Evolutionary conservation across 2,329 filamentous ascomycete species (phyloP), one percentile per base, ranked within the genome.

Genomic region (Fusarium proliferatum): DNA sequence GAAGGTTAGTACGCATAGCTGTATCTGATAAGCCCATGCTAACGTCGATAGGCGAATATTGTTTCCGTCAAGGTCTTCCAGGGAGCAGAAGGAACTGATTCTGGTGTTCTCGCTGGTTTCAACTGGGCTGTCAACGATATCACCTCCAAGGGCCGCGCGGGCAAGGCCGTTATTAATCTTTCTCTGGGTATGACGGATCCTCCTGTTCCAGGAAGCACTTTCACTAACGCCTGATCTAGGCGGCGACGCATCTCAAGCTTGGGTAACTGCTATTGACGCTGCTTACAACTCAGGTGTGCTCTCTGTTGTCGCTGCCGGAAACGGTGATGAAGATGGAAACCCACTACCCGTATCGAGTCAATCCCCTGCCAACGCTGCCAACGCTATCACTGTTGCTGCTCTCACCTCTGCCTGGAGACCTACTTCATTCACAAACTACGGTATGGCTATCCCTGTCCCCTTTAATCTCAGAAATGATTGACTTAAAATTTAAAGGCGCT

Each of bases 101-200:
- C 46, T n/a, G 46, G 46, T 33, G 46, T 49, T 17, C 46, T 49
- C 10, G 46, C 46, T 17, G 46, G 46, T n/a, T 49, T 49, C 46
- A 49, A 49, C 21, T 49, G 46, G 46, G 46, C 46, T 49, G 46
- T 49, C 9, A 49, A 49, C 10, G 46, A 49, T 17, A 49, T 49
- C 21, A 49, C 46, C 10, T 49, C 46, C 15, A 49, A 49, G 28
- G 46, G 46, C 15, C 46, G 46, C 16, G 46, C 46, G 10, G 46
- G 46, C 46, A 49, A 49, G 46, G 46, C 46, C 28, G 46, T 49
- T 9, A 49, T 49, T 5, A 49, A 49, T 28, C 28, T 49, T 12
- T 49, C 46, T 4, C 46, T 49, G 12, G 46, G 46, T 49, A 49
- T 17, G 7, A 9, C 11, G 6, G 3, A 17, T 23, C 10, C 11